Evolutionary conservation across 441 rosid genomes (phyloP), one percentile per base, ranked within the genome.

Genomic region (Bruguiera hainesii): DNA sequence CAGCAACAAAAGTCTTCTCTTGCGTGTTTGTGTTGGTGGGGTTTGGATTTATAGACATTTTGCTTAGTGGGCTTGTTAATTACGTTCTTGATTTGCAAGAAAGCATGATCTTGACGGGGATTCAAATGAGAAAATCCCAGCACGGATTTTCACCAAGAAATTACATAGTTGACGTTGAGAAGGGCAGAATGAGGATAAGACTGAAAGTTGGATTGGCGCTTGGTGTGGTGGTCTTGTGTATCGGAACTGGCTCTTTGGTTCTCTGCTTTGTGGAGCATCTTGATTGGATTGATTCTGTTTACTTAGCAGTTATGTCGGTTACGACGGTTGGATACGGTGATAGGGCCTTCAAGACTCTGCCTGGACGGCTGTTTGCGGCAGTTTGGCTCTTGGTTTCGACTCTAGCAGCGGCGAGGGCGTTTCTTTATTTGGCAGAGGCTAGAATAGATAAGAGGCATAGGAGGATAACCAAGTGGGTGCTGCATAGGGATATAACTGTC

Each of bases 261-360:
- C 75, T 90, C 48, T 76, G 68, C 68, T 85, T 81, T 57, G 69
- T 90, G 58, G 98, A 93, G 73, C 76, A 60, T 7, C 63, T 93
- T 68, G 83, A 70, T 58, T 84, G 88, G 76, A 52, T 93, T 50
- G 98, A 93, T 69, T 85, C 97, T 7, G 65, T 89, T 68, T 93
- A 93, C 71, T 73, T 90, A 80, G 85, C 98, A 23, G 98, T 93
- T 69, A 89, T 90, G 97, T 93, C 98, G 1, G 97, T 93, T 7
- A 93, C 98, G 0, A 93, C 97, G 0, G 98, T 93, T 25, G 97
- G 98, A 16, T 93, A 86, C 18, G 97, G 97, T 5, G 97, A 93
- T 71, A 71, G 84, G 59, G 97, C 96, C 26, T 93, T 90, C 66
- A 79, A 82, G 78, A 89, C 93, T 0, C 57, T 91, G 42, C 52